A percentile compares a stretch with the other conserved stretches of the same genome.
Conservation (phyloP, 306 rosid genomes). For the Malus sieversii region DNA sequence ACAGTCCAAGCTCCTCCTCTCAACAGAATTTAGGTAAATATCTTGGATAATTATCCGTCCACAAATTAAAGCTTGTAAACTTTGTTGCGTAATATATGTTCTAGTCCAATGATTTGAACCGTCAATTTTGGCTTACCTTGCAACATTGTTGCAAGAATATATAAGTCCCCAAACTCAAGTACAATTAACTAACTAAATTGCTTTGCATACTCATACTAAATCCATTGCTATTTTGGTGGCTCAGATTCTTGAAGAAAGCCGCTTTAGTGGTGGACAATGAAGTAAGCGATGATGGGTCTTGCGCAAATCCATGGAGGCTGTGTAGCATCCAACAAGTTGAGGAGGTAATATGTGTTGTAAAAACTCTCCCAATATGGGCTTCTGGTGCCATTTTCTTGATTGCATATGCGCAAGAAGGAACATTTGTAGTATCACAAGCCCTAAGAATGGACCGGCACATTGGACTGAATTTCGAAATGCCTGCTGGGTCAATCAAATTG, state of each 20-base stretch:
- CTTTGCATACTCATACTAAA: not conserved
- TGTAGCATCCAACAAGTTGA: conserved; percentile 61
- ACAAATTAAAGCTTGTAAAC: too few species aligned
- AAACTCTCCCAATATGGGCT: conserved; percentile 50
- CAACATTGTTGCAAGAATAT: too few species aligned
- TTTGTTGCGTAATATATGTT: not conserved
- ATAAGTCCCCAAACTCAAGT: too few species aligned
- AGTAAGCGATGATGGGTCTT: conserved; percentile 37
- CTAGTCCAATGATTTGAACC: not conserved
- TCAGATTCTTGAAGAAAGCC: conserved; percentile 50
- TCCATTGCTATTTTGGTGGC: not conserved
- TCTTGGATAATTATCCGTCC: too few species aligned
- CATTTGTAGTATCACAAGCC: conserved; percentile 63
- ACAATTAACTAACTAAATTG: not conserved
- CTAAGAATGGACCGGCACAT: conserved; percentile 61
- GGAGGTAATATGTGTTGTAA: conserved; percentile 45
- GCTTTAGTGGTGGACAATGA: conserved; percentile 45
- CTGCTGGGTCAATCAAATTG: conserved; percentile 58
- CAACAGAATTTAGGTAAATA: conserved; percentile 50
- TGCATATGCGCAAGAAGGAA: conserved; percentile 40
- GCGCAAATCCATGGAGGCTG: conserved; percentile 41
- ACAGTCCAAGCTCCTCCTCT: conserved; percentile 43
- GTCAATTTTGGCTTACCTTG: not conserved
- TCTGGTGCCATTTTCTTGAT: conserved; percentile 39
- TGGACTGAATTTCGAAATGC: conserved; percentile 58